Evolutionary conservation across 1,284 basidiomycete genomes (phyloP), one percentile per base, ranked within the genome.

Genomic region (Flammula alnicola): DNA sequence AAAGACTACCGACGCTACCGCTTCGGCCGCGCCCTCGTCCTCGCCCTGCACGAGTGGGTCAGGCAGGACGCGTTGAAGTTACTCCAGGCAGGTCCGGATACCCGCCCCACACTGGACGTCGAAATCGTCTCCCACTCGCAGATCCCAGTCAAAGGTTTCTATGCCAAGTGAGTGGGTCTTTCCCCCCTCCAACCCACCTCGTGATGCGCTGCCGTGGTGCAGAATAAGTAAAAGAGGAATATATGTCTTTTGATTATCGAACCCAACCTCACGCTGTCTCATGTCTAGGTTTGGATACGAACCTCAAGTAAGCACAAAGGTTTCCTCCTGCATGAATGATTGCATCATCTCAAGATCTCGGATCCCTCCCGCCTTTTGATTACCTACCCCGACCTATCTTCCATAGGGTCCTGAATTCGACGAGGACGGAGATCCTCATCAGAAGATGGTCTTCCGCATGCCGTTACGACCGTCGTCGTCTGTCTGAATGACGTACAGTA

Each of bases 341-440:
- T 42, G 44, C 35, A 38, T 35, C 26, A 39, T 42, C 42, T 46
- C 36, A 61, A 55, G 62, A 69, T 67, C 60, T 65, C 51, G 56
- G 56, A 62, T 63, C 56, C 16, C 36, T 44, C 12, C 51, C 25
- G 33, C 26, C 37, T 23, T 25, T 32, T 20, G 43, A 10, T 8
- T 39, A 16, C 22, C 25, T 39, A n/a, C 17, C 10, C 20, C 25
- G 17, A 14, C 14, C 5, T 23, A 19, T 22, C 11, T 22, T 25
- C 22, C 37, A 22, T 30, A 91, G 86, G 89, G 88, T 51, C 76
- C 78, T 30, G 78, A 84, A 63, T 91, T 89, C 68, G 85, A 91
- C 65, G 88, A 91, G 67, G 88, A 91, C 51, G 88, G 88, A 35
- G 86, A 78, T 59, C 87, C 85, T 49, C 88, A 91, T 77, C 87